phyloP scores from a whole-genome alignment of 148 eudicot species.

The Fagopyrum esculentum region DNA sequence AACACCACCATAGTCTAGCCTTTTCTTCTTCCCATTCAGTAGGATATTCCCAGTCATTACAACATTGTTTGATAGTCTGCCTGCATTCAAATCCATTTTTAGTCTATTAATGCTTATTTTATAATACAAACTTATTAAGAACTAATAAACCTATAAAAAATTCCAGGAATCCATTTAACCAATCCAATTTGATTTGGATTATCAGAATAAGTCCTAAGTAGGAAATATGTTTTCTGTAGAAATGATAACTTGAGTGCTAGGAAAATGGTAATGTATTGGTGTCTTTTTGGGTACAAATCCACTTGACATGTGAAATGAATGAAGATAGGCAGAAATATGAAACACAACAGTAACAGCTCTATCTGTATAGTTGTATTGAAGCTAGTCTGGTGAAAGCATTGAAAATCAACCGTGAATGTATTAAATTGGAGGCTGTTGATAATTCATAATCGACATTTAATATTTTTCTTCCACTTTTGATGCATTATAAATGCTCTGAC shows the following conservation, averaged over 20 bases:
- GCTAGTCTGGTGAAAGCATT: not conserved
- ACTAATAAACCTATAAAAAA: too few species aligned
- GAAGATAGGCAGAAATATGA: not conserved
- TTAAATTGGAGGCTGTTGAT: constrained; percentile 8
- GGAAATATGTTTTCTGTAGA: not conserved
- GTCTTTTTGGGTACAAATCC: not conserved
- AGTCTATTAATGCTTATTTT: not conserved
- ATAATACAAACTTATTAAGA: too few species aligned
- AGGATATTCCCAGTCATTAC: constrained; percentile 78
- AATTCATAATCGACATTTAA: not conserved
- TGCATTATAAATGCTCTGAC: not conserved
- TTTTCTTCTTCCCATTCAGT: constrained; percentile 69
- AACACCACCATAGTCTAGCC: constrained; percentile 52
- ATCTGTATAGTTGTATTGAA: not conserved
- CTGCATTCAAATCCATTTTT: constrained; percentile 28
- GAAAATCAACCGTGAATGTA: constrained; percentile 4
- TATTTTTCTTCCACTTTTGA: not conserved
- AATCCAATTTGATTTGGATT: too few species aligned
- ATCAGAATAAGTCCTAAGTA: too few species aligned
- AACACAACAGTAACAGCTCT: not conserved
- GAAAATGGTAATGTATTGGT: not conserved
- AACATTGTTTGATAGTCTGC: constrained; percentile 65
- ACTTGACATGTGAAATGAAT: constrained; percentile 1
- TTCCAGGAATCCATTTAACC: too few species aligned
- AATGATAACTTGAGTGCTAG: not conserved